Base-by-base conservation (phyloP, 1,284 basidiomycete genomes). In the Cutaneotrichosporon sp. region DNA sequence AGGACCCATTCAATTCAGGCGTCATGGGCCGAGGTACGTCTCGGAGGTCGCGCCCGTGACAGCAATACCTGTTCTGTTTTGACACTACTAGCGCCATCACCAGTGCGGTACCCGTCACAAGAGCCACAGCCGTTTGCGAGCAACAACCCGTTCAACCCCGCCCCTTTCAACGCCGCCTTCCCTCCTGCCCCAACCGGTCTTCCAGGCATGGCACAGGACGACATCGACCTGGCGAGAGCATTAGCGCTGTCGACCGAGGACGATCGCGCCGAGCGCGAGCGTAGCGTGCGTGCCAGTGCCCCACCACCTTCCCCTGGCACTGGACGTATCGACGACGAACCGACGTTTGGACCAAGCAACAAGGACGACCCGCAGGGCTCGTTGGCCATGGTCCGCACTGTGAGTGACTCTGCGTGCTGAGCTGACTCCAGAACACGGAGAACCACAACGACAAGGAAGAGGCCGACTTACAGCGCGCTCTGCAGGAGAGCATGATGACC, bases 161-260 rank as follows among this genome's bases (percentile, higher is more conserved):
- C 82, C 7, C 34, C 34, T 32, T 82, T 82, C 60, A 82, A 83
- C 66, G 11, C 38, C 38, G 82, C 82, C n/a, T 89, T 77, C 87
- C 83, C 87, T 6, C 13, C 62, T 26, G 21, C 60, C 18, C 59
- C 53, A n/a, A 47, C 26, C 49, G 61, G 31, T 7, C 62, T 30
- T 2, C 42, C 46, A 2, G 57, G 56, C 14, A 46, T 57, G 22
- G 42, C 42, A 16, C 42, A 58, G 16, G 70, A 70, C 2, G 66
- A 69, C 32, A 69, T 70, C 8, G 73, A 75, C 7, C 61, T 74
- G 9, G 66, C 49, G 32, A 49, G 61, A 13, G 72, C 73, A 3
- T 30, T 74, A 1, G 64, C 65, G 18, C 38, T 73, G 38, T 70
- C 69, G n/a, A 53, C 61, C 21, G 58, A 59, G 3, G 63, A 50